Base-by-base conservation (phyloP, 305 asterid species). In the Fraxinus platypoda region DNA sequence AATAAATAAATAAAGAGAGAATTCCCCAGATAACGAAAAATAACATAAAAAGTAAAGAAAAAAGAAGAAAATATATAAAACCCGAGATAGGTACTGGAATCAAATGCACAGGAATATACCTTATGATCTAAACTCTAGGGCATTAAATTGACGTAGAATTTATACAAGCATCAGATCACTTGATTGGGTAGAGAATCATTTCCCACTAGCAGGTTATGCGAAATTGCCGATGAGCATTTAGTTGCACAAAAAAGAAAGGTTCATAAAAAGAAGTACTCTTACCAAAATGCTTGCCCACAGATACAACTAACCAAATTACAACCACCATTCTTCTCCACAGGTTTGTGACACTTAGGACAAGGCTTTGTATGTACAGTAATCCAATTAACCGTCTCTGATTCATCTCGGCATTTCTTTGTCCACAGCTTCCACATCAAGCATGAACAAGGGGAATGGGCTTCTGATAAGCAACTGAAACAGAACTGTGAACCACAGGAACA, bases 301-400 rank as follows among this genome's bases (percentile, higher is more conserved):
- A 91, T 85, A 91, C 98, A 94, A 86, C 93, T 85, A 72, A 94
- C 98, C 85, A 94, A 83, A 85, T 94, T 94, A 88, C 98, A 94
- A 76, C 98, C 98, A 46, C 98, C 98, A 79, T 93, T 94, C 89
- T 94, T 94, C 91, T 94, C 97, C 68, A 94, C 98, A 26, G 98
- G 97, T 82, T 94, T 94, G 88, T 87, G 94, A 84, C 98, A 94
- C 88, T 93, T 93, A 0, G 98, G 98, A 81, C 98, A 94, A 88
- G 94, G 93, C 85, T 94, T 92, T 12, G 98, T 94, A 78, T 94
- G 92, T 74, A 86, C 98, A 3, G 95, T 92, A 83, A 94, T 93
- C 97, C 97, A 94, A 84, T 91, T 94, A 77, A 94, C 97, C 2
- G 98, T 93, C 87, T 92, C 97, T 6, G 98, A 94, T 82, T 93